Base-by-base conservation (phyloP, 169 alveolate genomes). In the Eimeria necatrix region DNA sequence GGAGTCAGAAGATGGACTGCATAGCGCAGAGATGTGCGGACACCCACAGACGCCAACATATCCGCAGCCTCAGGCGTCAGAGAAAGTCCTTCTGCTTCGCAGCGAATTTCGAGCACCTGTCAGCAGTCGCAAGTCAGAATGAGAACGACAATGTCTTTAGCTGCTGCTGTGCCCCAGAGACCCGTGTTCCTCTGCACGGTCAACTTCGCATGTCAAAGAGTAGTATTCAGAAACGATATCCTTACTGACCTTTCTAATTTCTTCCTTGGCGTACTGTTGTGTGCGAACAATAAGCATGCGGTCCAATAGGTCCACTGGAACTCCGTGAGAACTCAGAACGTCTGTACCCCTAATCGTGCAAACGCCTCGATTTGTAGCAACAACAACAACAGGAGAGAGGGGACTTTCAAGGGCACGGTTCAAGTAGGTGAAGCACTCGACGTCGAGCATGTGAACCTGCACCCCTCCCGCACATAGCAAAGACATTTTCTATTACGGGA, bases 281-380 rank as follows among this genome's bases (percentile, higher is more conserved):
- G 99, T 99, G 96, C 99, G 99, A 81, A 99, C 98, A 94, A 99
- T 99, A 81, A 99, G 96, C 76, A 99, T 97, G 92, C 99, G 98
- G 96, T 99, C 99, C 92, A 99, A 97, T n/a, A 99, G 96, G 98
- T 99, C 99, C 46, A 99, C 99, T 0, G 99, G 99, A 46, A 99
- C 98, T 52, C 99, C 99, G 95, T 99, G 99, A 3, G 99, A 99
- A 56, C 99, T 98, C 56, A 98, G 97, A 95, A 98, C 98, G 53
- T 99, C 99, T 53, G 99, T 99, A 8, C 99, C 99, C 60, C 96
- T 83, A 87, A 96, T 97, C 20, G 96, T 96, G 94, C 98, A 74
- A 87, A 98, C 98, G 46, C 99, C 99, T 94, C 99, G 97, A 94
- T 99, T 99, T 14, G 99, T 99, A 41, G 99, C 99, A 87, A 99